Conservation (phyloP, 306 rosid species). For the Lotus japonicus region DNA sequence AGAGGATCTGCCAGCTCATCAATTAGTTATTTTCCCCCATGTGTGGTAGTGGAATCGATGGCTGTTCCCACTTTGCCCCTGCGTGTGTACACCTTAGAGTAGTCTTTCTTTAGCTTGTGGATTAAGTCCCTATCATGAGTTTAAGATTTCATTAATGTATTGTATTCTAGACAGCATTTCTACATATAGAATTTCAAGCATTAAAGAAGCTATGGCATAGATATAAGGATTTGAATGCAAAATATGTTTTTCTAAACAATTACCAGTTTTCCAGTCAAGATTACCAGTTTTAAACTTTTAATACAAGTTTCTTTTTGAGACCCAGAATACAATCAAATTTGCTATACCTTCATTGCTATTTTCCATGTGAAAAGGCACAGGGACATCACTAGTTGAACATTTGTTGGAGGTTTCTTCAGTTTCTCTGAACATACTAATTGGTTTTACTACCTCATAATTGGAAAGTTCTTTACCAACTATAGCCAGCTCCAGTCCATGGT, state of each 20-base stretch:
- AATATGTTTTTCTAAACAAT: background rate
- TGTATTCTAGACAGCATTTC: constrained; percentile 1
- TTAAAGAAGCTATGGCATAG: background rate
- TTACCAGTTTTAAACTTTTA: background rate
- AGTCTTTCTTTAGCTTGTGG: too few species aligned
- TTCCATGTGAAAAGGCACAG: constrained; percentile 29
- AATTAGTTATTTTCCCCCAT: too few species aligned
- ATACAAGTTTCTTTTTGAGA: constrained; percentile 11
- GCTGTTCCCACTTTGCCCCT: too few species aligned
- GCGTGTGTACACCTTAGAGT: too few species aligned
- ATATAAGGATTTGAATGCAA: constrained; percentile 4
- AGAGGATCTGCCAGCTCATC: too few species aligned
- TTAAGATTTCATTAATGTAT: background rate
- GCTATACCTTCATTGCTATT: constrained; percentile 39
- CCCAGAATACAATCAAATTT: constrained; percentile 12
- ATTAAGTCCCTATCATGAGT: too few species aligned
- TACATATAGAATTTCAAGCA: constrained; percentile 1
- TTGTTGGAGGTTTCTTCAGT: constrained; percentile 32
- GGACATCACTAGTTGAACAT: constrained; percentile 18
- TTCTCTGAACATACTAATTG: constrained; percentile 31
- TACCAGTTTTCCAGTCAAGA: background rate
- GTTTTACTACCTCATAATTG: constrained; percentile 27
- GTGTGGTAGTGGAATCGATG: too few species aligned
- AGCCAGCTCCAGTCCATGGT: constrained; percentile 27
- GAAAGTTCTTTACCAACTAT: constrained; percentile 26